Percentiles rank a stretch among this genome's conserved stretches.
Conservation (phyloP, 1,139 yeast genomes). For the Saccharomyces pastorianus region DNA sequence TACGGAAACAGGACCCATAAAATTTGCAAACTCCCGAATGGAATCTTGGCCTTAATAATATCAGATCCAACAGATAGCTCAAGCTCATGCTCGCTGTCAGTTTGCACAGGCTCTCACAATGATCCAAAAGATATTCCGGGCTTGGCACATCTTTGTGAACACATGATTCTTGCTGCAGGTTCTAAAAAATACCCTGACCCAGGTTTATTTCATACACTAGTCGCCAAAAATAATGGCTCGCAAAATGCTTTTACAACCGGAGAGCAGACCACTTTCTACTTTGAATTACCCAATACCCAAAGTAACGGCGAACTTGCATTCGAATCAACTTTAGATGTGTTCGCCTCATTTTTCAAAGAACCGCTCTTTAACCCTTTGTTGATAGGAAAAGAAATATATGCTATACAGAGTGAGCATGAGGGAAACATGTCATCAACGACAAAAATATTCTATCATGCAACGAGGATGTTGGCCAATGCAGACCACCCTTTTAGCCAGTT, state of each 20-base stretch:
- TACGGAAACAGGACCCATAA: slow-evolving; percentile 36
- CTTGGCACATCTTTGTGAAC: slow-evolving; percentile 69
- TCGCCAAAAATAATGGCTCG: slow-evolving; percentile 46
- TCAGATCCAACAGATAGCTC: slow-evolving; percentile 48
- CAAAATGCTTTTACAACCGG: slow-evolving; percentile 63
- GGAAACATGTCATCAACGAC: slow-evolving; percentile 38
- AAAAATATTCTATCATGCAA: slow-evolving; percentile 50
- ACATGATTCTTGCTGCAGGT: slow-evolving; percentile 49
- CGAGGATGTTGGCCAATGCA: slow-evolving; percentile 40
- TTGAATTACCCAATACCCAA: slow-evolving; percentile 43
- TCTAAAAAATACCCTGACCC: slow-evolving; percentile 47
- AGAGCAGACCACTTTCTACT: slow-evolving; percentile 52
- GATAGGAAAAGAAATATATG: slow-evolving; percentile 45
- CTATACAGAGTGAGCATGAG: slow-evolving; percentile 58
- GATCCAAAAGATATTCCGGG: slow-evolving; percentile 54
- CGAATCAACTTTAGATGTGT: slow-evolving; percentile 39
- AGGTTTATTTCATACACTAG: slow-evolving; percentile 37
- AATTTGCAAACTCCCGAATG: slow-evolving; percentile 44
- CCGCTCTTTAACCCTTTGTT: slow-evolving; percentile 43
- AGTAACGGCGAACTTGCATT: slow-evolving; percentile 32
- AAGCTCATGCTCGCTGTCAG: slow-evolving; percentile 45
- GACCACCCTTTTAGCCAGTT: slow-evolving; percentile 60
- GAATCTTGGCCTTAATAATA: slow-evolving; percentile 42
- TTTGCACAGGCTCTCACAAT: slow-evolving; percentile 54
- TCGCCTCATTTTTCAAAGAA: slow-evolving; percentile 42